Evolutionary conservation across 495 filamentous ascomycete species (phyloP), one percentile per base, ranked within the genome.

Genomic region (Xylaria nigripes): DNA sequence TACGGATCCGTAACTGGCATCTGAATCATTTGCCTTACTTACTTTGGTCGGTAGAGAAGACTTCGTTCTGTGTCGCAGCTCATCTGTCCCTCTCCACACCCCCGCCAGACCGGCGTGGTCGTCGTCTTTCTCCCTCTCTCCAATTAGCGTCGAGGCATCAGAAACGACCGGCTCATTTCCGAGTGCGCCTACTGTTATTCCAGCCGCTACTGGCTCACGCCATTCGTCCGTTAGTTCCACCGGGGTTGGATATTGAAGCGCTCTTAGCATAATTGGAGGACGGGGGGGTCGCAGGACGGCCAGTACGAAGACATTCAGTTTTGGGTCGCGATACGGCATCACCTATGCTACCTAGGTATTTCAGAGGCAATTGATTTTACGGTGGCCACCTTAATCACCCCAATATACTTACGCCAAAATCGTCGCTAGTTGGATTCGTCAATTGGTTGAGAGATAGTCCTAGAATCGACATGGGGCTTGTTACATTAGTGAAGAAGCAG

Each of bases 401-500:
- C 44, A 61, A 63, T 63, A 56, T 51, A 59, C 36, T 40, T 47
- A 50, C 45, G 53, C 60, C 63, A 54, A 59, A 54, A 51, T 58
- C 61, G 76, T 80, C 76, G 75, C 76, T 70, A 75, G 76, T 73
- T 74, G 76, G 56, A 61, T 60, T 63, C 43, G 60, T 25, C 43
- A 29, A 45, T 61, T 47, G 61, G 46, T 49, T 8, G 62, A 65
- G 61, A 50, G 60, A 55, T 53, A 59, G 38, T 40, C 45, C 53
- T 30, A 32, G 45, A 56, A 64, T 16, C 68, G 71, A 61, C 48
- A 82, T 79, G 76, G 54, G 46, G 52, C 49, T 67, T 41, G 12
- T 68, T 48, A 57, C 69, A 57, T 51, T 76, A 40, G 6, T 76
- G 56, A 75, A 77, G 63, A 77, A 79, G 61, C 80, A 90, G 65